Percentiles rank a stretch among this genome's conserved stretches.
These are phyloP conservation scores for Mycena galopus DNA, from an alignment of 768 basidiomycete genomes.

Conservation along the genomic window DNA sequence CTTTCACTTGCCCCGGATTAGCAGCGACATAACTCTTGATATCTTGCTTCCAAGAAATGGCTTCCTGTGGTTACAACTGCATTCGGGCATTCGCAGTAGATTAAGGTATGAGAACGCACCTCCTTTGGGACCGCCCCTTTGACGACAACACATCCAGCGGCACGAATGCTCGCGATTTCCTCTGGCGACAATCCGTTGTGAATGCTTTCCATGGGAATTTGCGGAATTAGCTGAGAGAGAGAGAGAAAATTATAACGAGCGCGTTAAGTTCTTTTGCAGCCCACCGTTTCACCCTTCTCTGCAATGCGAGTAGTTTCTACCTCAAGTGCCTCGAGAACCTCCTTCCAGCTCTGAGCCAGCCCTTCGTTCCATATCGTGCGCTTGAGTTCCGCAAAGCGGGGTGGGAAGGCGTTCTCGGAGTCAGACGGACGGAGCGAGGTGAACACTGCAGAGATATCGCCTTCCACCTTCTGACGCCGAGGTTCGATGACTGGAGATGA, in stretches of 20 bases:
- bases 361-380: slow-evolving; percentile 60
- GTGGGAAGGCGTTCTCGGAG: slow-evolving; percentile 58
- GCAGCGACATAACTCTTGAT: slow-evolving; percentile 67
- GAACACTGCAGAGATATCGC: slow-evolving; percentile 56
- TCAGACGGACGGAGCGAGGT: slow-evolving; percentile 52
- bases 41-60: slow-evolving; percentile 67
- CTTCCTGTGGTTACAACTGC: slow-evolving; percentile 56
- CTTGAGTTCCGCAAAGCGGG: slow-evolving; percentile 73
- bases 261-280: not conserved
- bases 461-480: slow-evolving; percentile 50
- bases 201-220: slow-evolving; percentile 60
- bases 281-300: slow-evolving; percentile 59
- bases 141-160: slow-evolving; percentile 68
- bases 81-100: too few relatives aligned
- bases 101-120: slow-evolving; percentile 44
- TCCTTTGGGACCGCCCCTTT: slow-evolving; percentile 68
- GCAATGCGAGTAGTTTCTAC: slow-evolving; percentile 60
- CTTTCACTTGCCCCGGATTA: slow-evolving; percentile 63
- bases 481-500: not conserved
- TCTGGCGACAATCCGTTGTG: slow-evolving; percentile 60
- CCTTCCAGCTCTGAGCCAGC: slow-evolving; percentile 66
- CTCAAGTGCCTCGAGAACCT: slow-evolving; percentile 65
- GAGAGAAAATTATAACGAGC: not conserved
- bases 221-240: slow-evolving; percentile 65
- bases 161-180: slow-evolving; percentile 60